Percentiles rank a stretch among this genome's conserved stretches.
Conservation (phyloP, 768 basidiomycete species). For the Tricholoma matsutake region DNA sequence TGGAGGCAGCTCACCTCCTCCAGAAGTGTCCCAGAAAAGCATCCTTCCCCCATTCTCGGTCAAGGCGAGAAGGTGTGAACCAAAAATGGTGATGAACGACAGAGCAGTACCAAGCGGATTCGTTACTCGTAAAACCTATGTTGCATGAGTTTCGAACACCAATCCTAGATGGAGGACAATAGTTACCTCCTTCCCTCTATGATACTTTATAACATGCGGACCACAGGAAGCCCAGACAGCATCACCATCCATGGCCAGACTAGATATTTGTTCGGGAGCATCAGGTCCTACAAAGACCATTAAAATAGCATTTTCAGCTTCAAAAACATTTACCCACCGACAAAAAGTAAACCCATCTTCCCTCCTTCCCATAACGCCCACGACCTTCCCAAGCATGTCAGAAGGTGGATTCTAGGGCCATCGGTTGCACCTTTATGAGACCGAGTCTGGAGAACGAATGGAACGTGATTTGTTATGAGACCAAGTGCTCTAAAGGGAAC, state of each 20-base stretch:
- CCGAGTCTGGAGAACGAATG: slow-evolving; percentile 84
- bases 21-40: slow-evolving; percentile 70
- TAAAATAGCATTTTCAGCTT: neutral
- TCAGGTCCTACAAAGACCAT: slow-evolving; percentile 66
- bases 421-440: slow-evolving; percentile 82
- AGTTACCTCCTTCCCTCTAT: slow-evolving; percentile 82
- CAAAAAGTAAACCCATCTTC: slow-evolving; percentile 89
- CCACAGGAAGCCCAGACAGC: slow-evolving; percentile 82
- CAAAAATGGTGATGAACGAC: slow-evolving; percentile 73
- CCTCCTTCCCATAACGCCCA: slow-evolving; percentile 98
- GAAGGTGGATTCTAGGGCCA: slow-evolving; percentile 76
- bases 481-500: slow-evolving; percentile 97
- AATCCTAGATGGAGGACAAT: slow-evolving; percentile 6
- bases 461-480: slow-evolving; percentile 85
- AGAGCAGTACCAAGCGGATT: slow-evolving; percentile 66
- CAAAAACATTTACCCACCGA: slow-evolving; percentile 59
- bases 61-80: slow-evolving; percentile 74
- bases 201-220: slow-evolving; percentile 65
- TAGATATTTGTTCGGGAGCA: slow-evolving; percentile 65
- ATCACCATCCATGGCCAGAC: slow-evolving; percentile 80
- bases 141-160: slow-evolving; percentile 5
- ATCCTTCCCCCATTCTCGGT: slow-evolving; percentile 76
- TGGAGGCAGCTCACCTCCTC: slow-evolving; percentile 39
- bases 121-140: slow-evolving; percentile 51
- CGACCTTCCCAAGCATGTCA: slow-evolving; percentile 83